These are phyloP conservation scores for Rhododendron henanense DNA, from an alignment of 148 eudicot genomes.

Conservation along the genomic window DNA sequence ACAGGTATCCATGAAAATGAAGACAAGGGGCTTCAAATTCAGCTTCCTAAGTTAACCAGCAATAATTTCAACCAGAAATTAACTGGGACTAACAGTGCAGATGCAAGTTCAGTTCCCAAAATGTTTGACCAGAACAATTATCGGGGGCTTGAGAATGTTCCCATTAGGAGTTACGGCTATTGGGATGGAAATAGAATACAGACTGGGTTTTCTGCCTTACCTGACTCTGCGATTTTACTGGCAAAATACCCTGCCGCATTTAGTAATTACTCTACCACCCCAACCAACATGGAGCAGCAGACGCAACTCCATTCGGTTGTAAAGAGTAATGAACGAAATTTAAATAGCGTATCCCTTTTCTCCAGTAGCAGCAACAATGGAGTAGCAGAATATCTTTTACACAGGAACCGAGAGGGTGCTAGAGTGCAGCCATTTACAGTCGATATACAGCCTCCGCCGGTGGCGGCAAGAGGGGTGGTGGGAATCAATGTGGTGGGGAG, in stretches of 20 bases:
- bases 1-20: conserved; percentile 14
- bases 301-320: conserved; percentile 28
- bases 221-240: conserved; percentile 60
- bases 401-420: conserved; percentile 31
- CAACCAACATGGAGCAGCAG: conserved; percentile 36
- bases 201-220: conserved; percentile 52
- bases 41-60: conserved; percentile 18
- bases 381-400: conserved; percentile 27
- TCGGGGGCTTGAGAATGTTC: conserved; percentile 51
- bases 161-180: conserved; percentile 54
- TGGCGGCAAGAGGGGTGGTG: conserved; percentile 30
- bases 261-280: conserved; percentile 31
- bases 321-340: conserved; percentile 27
- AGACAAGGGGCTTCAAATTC: conserved; percentile 17
- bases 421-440: conserved; percentile 47
- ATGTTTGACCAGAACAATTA: conserved; percentile 28
- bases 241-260: conserved; percentile 77
- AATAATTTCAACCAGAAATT: conserved; percentile 28
- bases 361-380: conserved; percentile 42
- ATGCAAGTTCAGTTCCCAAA: conserved; percentile 24
- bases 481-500: conserved; percentile 48
- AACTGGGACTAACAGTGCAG: conserved; percentile 8
- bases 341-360: conserved; percentile 42
- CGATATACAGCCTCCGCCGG: conserved; percentile 36
- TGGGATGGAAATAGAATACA: conserved; percentile 73